Base-by-base conservation (phyloP, 768 basidiomycete genomes). In the Trametes punicea region DNA sequence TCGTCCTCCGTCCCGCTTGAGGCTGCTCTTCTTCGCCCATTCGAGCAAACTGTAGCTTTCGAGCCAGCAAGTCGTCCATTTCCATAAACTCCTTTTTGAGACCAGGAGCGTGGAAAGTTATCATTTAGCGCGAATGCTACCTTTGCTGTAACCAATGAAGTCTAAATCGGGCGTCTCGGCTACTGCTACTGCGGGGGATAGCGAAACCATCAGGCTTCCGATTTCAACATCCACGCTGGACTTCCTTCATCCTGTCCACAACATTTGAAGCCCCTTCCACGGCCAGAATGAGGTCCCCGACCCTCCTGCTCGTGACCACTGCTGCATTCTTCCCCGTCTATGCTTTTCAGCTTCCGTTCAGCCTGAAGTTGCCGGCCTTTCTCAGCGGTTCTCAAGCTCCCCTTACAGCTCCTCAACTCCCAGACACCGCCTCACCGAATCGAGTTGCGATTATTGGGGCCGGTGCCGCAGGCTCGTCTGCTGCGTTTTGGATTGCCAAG, bases 361-460 rank as follows among this genome's bases (percentile, higher is more conserved):
- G 42, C 29, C 21, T 64, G 16, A 56, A 50, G 44, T 18, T 64
- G 15, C 58, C 62, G 2, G 58, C 59, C 56, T 53, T 61, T 46
- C 45, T 55, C 9, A 36, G 49, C 18, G 23, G 34, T 15, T 38
- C 49, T 10, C 57, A 64, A 26, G 26, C 40, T 6, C 46, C 60
- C 3, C 52, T 61, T 25, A 27, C 11, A 4, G 25, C 42, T 10
- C 52, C 53, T 33, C 34, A 52, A 15, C 40, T 45, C 6, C 46
- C 61, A 2, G 51, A 48, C 7, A 45, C 13, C 3, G 41, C 53
- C 47, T 27, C 56, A 6, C 46, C 75, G 0, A 81, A 84, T 41
- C 73, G 85, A 44, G 78, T 97, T 62, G 94, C 93, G 7, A 84
- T 97, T 65, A 82, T 97, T 51, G 94, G 94, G 16, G 93, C 94